Conservation (phyloP, 768 basidiomycete species). For the Lactarius sanguifluus region DNA sequence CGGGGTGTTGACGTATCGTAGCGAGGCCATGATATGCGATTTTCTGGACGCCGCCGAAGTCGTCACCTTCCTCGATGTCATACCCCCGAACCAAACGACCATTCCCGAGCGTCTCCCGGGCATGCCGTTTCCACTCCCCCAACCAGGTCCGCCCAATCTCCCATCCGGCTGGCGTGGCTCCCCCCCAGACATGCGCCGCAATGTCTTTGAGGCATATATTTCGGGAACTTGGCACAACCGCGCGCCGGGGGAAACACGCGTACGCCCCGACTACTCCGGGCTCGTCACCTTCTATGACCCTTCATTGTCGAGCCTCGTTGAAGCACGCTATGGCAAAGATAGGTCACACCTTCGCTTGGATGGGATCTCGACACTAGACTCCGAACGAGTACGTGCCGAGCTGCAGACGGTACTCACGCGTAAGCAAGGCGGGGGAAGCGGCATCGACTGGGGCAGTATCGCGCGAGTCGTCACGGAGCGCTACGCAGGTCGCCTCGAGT, state of each 20-base stretch:
- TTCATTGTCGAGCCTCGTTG: conserved; percentile 39
- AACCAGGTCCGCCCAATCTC: conserved; percentile 1
- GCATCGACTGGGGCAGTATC: conserved; percentile 45
- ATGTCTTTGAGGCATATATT: conserved; percentile 33
- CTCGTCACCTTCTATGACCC: conserved; percentile 48
- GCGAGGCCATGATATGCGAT: conserved; percentile 14
- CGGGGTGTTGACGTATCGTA: neutral
- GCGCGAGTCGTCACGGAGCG: conserved; percentile 42
- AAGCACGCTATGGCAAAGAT: conserved; percentile 34
- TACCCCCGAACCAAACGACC: conserved; percentile 9
- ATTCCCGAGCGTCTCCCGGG: neutral
- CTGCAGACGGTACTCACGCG: conserved; percentile 35
- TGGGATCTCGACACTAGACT: conserved; percentile 37
- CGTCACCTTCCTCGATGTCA: conserved; percentile 18
- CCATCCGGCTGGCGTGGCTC: conserved; percentile 29
- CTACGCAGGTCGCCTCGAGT: conserved; percentile 44
- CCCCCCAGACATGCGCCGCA: neutral
- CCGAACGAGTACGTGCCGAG: conserved; percentile 4
- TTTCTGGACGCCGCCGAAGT: conserved; percentile 19
- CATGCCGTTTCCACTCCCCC: too few species aligned
- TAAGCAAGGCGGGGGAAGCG: conserved; percentile 31
- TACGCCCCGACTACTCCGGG: conserved; percentile 43
- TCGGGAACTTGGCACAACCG: conserved; percentile 44
- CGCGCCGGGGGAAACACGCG: conserved; percentile 46
- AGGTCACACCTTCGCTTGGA: conserved; percentile 40